Base-by-base conservation (phyloP, 2,329 filamentous ascomycete genomes). In the Rhinocladiella mackenziei region DNA sequence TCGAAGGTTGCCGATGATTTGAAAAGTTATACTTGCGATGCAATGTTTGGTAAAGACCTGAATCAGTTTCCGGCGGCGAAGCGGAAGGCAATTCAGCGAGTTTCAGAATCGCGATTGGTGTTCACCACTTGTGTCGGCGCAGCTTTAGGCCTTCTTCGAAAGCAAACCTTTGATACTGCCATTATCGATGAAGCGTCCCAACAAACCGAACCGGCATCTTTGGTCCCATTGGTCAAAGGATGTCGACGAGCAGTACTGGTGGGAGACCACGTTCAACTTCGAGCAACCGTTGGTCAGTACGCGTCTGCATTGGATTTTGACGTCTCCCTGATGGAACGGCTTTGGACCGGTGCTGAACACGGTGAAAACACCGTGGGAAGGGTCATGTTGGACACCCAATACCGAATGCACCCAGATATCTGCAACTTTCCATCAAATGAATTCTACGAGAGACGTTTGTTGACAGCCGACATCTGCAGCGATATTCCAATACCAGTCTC, bases 161-260 rank as follows among this genome's bases (percentile, higher is more conserved):
- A 52, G 3, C 22, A 63, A 23, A 10, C 13, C 5, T 41, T 41
- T 15, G 30, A 33, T 17, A 41, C 62, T 4, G 66, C 71, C 10
- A 63, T 73, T 42, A 60, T 74, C 3, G 68, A 72, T 42, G 69
- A 73, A 57, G 70, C 71, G 5, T 73, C 70, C 2, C 70, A 73
- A 46, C 67, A 68, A 43, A 71, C 67, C 0, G 70, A 74, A 44
- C 63, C 69, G 0, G 62, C 57, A 1, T 65, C 64, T 2, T 52
- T 72, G 1, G 59, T 71, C 0, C 67, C 65, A 2, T 57, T 71
- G 13, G 39, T 34, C 18, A 41, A 41, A 34, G 39, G 39, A 13
- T 41, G 39, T 18, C 39, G 56, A n/a, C 65, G 63, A 35, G 68
- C 63, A 1, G 62, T 72, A 2, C 51, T 73, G 0, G 69, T 73